Percentiles rank a stretch among this genome's conserved stretches.
Conservation (phyloP, 371 early-diverging fungal species). For the Apophysomyces sp. region DNA sequence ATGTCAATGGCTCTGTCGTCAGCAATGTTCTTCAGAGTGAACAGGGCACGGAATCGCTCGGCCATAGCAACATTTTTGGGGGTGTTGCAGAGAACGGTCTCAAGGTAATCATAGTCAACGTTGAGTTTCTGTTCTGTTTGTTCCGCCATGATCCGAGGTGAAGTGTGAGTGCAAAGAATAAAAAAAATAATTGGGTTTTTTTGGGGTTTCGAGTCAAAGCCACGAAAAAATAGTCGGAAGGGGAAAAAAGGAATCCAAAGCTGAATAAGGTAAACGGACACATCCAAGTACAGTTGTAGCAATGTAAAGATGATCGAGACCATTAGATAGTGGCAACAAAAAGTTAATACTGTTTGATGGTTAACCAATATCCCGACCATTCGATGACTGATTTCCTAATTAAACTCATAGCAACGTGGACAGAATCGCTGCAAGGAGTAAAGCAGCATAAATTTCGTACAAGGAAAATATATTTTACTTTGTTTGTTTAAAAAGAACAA, state of each 20-base stretch:
- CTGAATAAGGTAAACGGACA: no score
- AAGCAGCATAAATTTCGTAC: neutral
- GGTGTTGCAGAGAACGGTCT: constrained; percentile 58
- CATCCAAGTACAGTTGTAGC: no score
- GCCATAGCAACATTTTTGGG: constrained; percentile 65
- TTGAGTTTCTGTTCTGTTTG: constrained; percentile 11
- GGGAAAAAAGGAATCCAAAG: no score
- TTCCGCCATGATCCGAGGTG: neutral
- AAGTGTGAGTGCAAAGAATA: neutral
- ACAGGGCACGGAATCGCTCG: constrained; percentile 94
- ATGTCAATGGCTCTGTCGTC: constrained; percentile 81
- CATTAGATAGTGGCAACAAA: neutral
- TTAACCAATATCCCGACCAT: neutral
- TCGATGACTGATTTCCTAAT: neutral
- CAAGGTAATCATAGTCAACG: constrained; percentile 46
- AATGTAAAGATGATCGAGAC: no score
- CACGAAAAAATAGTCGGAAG: no score
- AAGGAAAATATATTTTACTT: neutral
- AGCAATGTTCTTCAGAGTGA: constrained; percentile 88
- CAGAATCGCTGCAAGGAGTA: neutral
- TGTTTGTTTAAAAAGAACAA: constrained; percentile 1
- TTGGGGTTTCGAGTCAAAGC: neutral
- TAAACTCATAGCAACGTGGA: neutral
- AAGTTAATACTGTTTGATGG: neutral
- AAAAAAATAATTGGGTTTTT: no score